Percentiles rank a stretch among this genome's conserved stretches.
These are phyloP conservation scores for Phytophthora uliginosa DNA, from an alignment of 352 stramenopile genomes.

Conservation along the genomic window DNA sequence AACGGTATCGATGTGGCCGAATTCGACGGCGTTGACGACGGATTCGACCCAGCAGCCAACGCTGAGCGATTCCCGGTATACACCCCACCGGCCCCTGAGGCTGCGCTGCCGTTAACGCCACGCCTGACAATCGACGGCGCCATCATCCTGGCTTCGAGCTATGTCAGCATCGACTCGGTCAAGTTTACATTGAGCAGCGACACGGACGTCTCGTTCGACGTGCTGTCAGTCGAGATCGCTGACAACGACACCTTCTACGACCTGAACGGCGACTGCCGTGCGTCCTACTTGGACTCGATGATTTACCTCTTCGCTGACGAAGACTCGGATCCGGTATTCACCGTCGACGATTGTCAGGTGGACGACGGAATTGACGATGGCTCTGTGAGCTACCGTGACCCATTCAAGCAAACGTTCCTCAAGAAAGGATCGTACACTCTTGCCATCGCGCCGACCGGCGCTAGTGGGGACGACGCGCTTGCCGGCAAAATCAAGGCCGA, in stretches of 20 bases:
- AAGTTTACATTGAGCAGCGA: constrained; percentile 54
- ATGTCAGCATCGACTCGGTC: constrained; percentile 63
- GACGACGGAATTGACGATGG: constrained; percentile 44
- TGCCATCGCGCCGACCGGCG: constrained; percentile 43
- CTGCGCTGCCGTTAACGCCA: constrained; percentile 20
- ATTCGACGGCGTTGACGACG: constrained; percentile 52
- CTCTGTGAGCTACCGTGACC: constrained; percentile 63
- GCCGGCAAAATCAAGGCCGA: constrained; percentile 36
- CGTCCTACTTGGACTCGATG: constrained; percentile 67
- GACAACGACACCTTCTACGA: constrained; percentile 65
- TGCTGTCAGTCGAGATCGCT: constrained; percentile 70
- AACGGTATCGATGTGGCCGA: constrained; percentile 41
- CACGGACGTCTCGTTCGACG: constrained; percentile 60
- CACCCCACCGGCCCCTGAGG: constrained; percentile 29
- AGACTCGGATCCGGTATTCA: constrained; percentile 36
- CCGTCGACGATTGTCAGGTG: constrained; percentile 49
- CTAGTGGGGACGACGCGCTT: constrained; percentile 32
- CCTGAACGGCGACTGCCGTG: constrained; percentile 72
- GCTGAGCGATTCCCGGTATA: constrained; percentile 52
- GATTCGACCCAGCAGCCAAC: constrained; percentile 27
- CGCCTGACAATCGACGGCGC: constrained; percentile 34
- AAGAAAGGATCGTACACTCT: constrained; percentile 63
- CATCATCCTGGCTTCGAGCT: constrained; percentile 43
- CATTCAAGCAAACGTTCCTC: constrained; percentile 58
- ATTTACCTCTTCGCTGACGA: constrained; percentile 65